These are phyloP conservation scores for Omphalotus olearius DNA, from an alignment of 1,284 basidiomycete species.

Conservation along the genomic window DNA sequence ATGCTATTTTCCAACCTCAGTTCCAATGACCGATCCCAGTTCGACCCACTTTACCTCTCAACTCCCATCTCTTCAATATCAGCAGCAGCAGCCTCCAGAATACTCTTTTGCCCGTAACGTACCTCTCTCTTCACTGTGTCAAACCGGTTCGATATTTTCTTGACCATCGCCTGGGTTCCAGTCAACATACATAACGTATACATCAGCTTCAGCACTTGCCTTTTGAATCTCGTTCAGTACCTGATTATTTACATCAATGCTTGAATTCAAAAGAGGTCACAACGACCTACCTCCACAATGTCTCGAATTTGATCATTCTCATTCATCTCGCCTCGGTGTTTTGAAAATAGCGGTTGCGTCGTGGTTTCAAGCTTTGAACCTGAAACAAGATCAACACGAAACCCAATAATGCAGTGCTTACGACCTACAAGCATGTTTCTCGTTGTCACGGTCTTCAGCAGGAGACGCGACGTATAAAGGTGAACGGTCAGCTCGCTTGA, in stretches of 20 bases:
- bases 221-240: conserved; percentile 10
- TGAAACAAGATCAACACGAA: too few relatives aligned
- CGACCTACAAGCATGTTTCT: too few relatives aligned
- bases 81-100: conserved; percentile 36
- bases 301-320: neutral
- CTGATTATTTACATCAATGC: neutral
- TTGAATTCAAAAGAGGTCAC: neutral
- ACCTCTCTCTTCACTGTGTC: conserved; percentile 36
- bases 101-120: conserved; percentile 32
- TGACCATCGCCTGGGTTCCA: conserved; percentile 34
- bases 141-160: conserved; percentile 38
- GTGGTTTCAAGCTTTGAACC: too few relatives aligned
- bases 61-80: conserved; percentile 34
- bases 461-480: neutral
- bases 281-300: conserved; percentile 5
- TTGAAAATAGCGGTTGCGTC: too few relatives aligned
- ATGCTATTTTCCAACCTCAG: conserved; percentile 22
- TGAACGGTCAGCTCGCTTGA: neutral
- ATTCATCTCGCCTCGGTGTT: too few relatives aligned
- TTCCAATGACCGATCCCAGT: conserved; percentile 12
- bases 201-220: neutral
- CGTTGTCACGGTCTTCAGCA: too few relatives aligned
- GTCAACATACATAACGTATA: too few relatives aligned
- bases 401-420: too few relatives aligned
- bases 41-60: conserved; percentile 29